These are phyloP conservation scores for Rhodosporidiobolus odoratus DNA, from an alignment of 768 basidiomycete genomes.

Conservation along the genomic window DNA sequence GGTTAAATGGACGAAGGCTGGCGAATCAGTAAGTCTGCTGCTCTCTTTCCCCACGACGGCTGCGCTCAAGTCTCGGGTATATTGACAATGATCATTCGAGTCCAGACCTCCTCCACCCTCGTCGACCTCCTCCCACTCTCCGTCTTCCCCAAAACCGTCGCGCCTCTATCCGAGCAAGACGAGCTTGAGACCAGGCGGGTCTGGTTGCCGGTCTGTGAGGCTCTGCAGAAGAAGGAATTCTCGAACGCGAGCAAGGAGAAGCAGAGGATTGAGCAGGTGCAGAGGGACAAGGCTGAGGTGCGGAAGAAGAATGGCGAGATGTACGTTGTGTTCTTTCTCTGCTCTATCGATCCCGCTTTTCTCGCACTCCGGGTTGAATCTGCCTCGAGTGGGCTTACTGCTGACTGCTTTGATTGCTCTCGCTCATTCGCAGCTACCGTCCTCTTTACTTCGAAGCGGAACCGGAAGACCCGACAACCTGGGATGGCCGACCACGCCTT, in stretches of 20 bases:
- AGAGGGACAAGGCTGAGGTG: slow-evolving; percentile 81
- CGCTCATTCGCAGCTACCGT: no score
- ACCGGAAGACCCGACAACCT: slow-evolving; percentile 52
- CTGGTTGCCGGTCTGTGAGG: slow-evolving; percentile 57
- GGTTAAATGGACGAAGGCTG: slow-evolving; percentile 68
- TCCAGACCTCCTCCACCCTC: slow-evolving; percentile 46
- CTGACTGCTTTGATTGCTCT: no score
- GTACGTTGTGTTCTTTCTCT: slow-evolving; percentile 52
- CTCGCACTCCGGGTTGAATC: not conserved
- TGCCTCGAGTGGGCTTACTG: no score
- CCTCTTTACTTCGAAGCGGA: slow-evolving; percentile 62
- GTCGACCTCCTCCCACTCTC: slow-evolving; percentile 69
- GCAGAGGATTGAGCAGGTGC: slow-evolving; percentile 83
- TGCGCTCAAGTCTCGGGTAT: not conserved
- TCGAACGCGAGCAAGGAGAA: slow-evolving; percentile 87
- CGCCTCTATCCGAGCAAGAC: slow-evolving; percentile 72
- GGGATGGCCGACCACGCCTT: slow-evolving; percentile 62
- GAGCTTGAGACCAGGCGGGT: slow-evolving; percentile 75
- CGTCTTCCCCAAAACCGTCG: slow-evolving; percentile 73
- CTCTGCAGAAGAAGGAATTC: slow-evolving; percentile 74
- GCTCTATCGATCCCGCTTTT: not conserved
- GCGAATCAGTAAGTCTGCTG: slow-evolving; percentile 46
- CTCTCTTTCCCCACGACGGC: not conserved
- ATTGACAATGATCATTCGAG: no score
- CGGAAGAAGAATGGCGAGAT: slow-evolving; percentile 70